phyloP scores from a whole-genome alignment of 768 basidiomycete species.

The Suillus ampliporus region DNA sequence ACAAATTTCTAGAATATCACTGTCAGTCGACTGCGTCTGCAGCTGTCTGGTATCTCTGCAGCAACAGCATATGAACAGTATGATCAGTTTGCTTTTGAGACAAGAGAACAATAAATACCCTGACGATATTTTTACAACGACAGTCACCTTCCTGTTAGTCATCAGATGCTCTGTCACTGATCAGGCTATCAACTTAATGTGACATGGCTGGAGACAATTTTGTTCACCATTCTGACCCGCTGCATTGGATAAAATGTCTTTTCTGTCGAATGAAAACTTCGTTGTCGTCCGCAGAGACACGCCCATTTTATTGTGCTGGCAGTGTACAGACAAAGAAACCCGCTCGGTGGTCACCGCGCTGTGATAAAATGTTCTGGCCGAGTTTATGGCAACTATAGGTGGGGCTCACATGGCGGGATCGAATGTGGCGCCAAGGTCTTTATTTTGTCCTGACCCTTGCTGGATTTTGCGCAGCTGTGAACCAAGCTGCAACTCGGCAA shows the following conservation, averaged over 20 bases:
- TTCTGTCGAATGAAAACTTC: constrained; percentile 6
- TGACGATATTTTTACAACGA: not conserved
- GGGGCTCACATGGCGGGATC: constrained; percentile 7
- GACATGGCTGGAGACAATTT: constrained; percentile 1
- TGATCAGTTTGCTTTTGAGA: not conserved
- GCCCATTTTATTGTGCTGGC: constrained; percentile 7
- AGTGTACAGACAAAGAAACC: constrained; percentile 7
- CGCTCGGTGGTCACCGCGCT: constrained; percentile 5
- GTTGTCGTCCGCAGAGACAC: not conserved
- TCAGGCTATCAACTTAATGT: not conserved
- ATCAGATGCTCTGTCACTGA: not conserved
- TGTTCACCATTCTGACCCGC: not conserved
- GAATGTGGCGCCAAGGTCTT: not conserved
- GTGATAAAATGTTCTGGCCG: not conserved
- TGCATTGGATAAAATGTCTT: constrained; percentile 6
- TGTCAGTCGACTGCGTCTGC: not conserved
- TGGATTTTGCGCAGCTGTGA: not conserved
- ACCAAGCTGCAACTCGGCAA: constrained; percentile 5
- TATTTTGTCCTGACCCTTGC: constrained; percentile 1
- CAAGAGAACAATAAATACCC: not conserved
- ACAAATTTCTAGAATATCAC: constrained; percentile 6
- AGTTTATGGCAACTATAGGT: not conserved
- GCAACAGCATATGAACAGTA: not conserved
- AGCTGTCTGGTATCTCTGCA: constrained; percentile 11
- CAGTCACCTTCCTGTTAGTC: constrained; percentile 4